Evolutionary conservation across 2,329 filamentous ascomycete species (phyloP).

Genomic region (Penicillium sp.): DNA sequence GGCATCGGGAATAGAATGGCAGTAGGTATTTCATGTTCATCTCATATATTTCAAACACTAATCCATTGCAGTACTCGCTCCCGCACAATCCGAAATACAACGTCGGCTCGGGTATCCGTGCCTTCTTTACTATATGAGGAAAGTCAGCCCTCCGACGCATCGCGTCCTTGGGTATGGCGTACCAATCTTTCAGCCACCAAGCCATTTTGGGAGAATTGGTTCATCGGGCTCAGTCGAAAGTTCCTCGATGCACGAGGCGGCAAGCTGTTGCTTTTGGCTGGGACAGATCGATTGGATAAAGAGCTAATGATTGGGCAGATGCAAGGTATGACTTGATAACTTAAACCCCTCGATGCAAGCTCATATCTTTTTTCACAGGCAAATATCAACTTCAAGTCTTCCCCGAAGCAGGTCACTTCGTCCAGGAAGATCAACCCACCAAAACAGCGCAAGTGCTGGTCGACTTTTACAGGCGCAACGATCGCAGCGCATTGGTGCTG

Average conservation of each 20-base stretch:
- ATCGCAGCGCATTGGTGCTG: conserved; percentile 74
- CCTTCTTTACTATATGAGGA: conserved; percentile 65
- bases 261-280: conserved; percentile 78
- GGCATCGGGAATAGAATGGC: conserved; percentile 84
- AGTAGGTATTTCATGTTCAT: conserved; percentile 44
- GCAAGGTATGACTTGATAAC: conserved; percentile 63
- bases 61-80: conserved; percentile 57
- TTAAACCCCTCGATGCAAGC: neutral
- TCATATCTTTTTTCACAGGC: conserved; percentile 35
- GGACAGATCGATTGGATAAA: conserved; percentile 83
- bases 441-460: conserved; percentile 79
- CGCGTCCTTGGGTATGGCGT: conserved; percentile 69
- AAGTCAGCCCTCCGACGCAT: conserved; percentile 28
- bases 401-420: conserved; percentile 90
- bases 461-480: conserved; percentile 90
- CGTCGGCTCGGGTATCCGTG: conserved; percentile 81
- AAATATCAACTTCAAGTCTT: conserved; percentile 96
- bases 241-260: conserved; percentile 77
- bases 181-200: conserved; percentile 80
- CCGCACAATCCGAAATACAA: conserved; percentile 74
- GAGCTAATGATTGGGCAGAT: conserved; percentile 94
- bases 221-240: conserved; percentile 77
- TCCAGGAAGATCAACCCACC: conserved; percentile 90
- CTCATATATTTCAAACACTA: neutral
- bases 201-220: conserved; percentile 93